Evolutionary conservation across 345 rosid genomes (phyloP).

Genomic region (Dipteronia sinensis): DNA sequence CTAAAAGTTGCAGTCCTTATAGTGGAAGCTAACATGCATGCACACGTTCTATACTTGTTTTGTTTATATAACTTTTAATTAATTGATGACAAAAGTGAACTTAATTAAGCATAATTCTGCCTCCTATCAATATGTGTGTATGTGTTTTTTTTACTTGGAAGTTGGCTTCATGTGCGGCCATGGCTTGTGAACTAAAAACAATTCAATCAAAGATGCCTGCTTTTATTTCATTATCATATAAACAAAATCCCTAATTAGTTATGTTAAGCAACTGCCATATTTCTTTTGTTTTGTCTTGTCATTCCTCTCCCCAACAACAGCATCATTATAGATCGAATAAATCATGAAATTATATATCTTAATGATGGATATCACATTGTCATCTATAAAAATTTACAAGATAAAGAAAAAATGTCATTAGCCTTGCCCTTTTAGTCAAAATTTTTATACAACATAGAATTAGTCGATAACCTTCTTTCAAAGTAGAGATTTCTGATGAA

Average conservation of each 20-base stretch:
- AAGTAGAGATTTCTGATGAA: not conserved
- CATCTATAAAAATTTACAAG: not conserved
- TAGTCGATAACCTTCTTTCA: too few species aligned
- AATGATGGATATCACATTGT: too few species aligned
- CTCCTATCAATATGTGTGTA: not conserved
- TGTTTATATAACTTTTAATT: not conserved
- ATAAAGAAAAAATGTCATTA: not conserved
- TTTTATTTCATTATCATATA: not conserved
- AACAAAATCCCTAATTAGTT: too few species aligned
- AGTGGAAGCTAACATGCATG: constrained; percentile 67
- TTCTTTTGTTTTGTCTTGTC: too few species aligned
- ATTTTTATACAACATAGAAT: too few species aligned
- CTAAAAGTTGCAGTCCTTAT: not conserved
- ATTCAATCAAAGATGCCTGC: not conserved
- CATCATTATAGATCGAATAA: not conserved
- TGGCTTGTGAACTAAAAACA: not conserved
- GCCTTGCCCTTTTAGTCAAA: not conserved
- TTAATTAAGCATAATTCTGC: constrained; percentile 6
- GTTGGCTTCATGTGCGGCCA: constrained; percentile 17
- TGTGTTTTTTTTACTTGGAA: not conserved
- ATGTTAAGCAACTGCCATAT: too few species aligned
- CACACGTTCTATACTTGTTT: constrained; percentile 23
- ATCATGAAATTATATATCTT: not conserved
- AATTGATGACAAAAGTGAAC: constrained; percentile 19
- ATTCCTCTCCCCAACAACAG: too few species aligned